Percentiles rank a stretch among this genome's conserved stretches.
Conservation (phyloP, 2,329 filamentous ascomycete genomes). For the Incumbomyces delicatus region DNA sequence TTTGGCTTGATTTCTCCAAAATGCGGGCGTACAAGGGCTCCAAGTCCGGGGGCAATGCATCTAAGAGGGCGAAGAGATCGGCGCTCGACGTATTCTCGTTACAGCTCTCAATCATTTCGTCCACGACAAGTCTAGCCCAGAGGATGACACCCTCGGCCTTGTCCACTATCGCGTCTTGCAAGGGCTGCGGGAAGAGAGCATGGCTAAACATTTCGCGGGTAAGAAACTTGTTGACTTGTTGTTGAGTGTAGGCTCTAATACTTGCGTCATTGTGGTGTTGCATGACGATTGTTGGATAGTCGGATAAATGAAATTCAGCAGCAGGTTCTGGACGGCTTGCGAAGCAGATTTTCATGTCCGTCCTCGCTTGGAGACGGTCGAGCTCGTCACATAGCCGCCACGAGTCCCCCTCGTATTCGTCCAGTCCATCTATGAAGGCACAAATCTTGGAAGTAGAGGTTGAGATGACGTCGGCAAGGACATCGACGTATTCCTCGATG, state of each 20-base stretch:
- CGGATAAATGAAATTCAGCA: not conserved
- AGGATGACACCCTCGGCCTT: conserved; percentile 37
- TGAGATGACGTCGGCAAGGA: not conserved
- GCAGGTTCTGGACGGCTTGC: conserved; percentile 9
- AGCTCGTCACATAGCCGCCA: conserved; percentile 1
- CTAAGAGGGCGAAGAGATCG: conserved; percentile 1
- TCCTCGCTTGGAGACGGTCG: conserved; percentile 1
- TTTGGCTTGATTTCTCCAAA: not conserved
- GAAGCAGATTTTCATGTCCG: conserved; percentile 8
- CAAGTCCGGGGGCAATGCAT: conserved; percentile 7
- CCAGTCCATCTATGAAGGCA: conserved; percentile 10
- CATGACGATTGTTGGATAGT: conserved; percentile 1
- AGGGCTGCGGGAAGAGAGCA: not conserved
- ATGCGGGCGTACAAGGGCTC: conserved; percentile 9
- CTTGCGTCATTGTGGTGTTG: conserved; percentile 4
- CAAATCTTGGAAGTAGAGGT: not conserved
- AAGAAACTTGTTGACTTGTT: not conserved
- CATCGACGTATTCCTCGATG: not conserved
- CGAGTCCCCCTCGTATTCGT: conserved; percentile 7
- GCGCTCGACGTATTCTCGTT: conserved; percentile 1
- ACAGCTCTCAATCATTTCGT: conserved; percentile 27
- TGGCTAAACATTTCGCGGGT: not conserved
- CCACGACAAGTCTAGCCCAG: conserved; percentile 37
- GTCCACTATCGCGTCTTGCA: conserved; percentile 22
- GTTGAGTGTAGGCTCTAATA: conserved; percentile 3